These are phyloP conservation scores for Oenanthe javanica DNA, from an alignment of 140 eudicot genomes.

Conservation along the genomic window DNA sequence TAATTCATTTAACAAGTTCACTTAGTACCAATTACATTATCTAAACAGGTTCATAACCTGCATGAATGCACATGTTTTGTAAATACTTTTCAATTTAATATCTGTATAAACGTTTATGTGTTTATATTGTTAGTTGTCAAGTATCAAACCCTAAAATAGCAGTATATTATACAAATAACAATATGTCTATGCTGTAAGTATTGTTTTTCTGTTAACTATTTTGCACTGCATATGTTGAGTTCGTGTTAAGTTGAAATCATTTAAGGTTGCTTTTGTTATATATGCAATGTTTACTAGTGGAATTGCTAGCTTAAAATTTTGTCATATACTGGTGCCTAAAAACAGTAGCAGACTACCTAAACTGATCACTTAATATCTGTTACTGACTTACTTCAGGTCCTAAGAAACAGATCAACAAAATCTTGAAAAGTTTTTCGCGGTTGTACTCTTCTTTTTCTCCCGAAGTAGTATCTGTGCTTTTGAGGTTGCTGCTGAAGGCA, in stretches of 20 bases:
- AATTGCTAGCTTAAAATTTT: neutral
- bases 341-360: neutral
- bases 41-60: neutral
- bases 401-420: conserved; percentile 48
- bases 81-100: neutral
- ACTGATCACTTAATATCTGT: neutral
- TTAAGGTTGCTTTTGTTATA: neutral
- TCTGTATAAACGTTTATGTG: neutral
- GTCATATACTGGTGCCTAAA: neutral
- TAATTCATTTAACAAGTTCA: no score
- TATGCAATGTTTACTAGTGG: neutral
- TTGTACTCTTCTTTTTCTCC: conserved; percentile 61
- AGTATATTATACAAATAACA: neutral
- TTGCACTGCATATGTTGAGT: neutral
- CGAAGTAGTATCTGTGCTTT: conserved; percentile 48
- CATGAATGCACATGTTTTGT: neutral
- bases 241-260: neutral
- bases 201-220: neutral
- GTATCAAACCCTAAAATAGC: neutral
- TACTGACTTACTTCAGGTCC: conserved; percentile 43
- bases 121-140: neutral
- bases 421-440: conserved; percentile 42
- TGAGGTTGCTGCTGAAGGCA: conserved; percentile 56
- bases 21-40: neutral
- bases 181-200: neutral